Evolutionary conservation across 805 yeast genomes (phyloP).

Genomic region (Candida bentonensis): DNA sequence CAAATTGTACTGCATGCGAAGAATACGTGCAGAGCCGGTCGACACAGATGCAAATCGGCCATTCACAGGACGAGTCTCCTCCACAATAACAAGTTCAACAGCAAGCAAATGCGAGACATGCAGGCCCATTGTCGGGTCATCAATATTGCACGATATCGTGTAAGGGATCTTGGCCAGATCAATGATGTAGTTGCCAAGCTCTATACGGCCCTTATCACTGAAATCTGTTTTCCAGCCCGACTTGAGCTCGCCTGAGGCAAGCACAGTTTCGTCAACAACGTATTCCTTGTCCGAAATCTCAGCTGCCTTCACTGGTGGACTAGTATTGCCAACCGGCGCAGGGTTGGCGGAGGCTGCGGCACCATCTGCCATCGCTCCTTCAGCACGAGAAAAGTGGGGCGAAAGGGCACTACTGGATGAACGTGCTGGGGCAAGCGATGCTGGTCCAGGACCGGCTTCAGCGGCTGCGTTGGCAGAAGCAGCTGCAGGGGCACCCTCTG

Average conservation of each 20-base stretch:
- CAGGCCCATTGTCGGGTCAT: constrained; percentile 69
- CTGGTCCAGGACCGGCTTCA: not conserved
- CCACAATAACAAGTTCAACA: constrained; percentile 88
- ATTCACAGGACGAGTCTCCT: constrained; percentile 34
- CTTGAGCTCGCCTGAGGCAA: constrained; percentile 69
- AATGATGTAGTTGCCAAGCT: constrained; percentile 28
- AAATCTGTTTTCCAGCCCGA: constrained; percentile 95
- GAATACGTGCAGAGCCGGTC: constrained; percentile 89
- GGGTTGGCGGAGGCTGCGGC: constrained; percentile 2
- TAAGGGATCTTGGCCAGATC: constrained; percentile 20
- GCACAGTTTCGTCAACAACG: constrained; percentile 54
- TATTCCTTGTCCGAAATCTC: constrained; percentile 6
- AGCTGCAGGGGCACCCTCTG: not conserved
- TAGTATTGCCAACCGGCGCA: not conserved
- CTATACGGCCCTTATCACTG: constrained; percentile 62
- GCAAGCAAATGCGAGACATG: constrained; percentile 62
- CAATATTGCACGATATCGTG: constrained; percentile 65
- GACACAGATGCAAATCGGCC: constrained; percentile 17
- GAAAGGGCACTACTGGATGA: not conserved
- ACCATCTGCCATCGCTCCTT: constrained; percentile 3
- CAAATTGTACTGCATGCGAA: constrained; percentile 89
- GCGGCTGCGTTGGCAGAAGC: constrained; percentile 5
- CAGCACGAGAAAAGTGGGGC: constrained; percentile 28
- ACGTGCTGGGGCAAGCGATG: constrained; percentile 3
- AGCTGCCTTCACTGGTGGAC: constrained; percentile 1